phyloP scores from a whole-genome alignment of 192 early-diverging fungal species.

The Glomus cerebriforme region DNA sequence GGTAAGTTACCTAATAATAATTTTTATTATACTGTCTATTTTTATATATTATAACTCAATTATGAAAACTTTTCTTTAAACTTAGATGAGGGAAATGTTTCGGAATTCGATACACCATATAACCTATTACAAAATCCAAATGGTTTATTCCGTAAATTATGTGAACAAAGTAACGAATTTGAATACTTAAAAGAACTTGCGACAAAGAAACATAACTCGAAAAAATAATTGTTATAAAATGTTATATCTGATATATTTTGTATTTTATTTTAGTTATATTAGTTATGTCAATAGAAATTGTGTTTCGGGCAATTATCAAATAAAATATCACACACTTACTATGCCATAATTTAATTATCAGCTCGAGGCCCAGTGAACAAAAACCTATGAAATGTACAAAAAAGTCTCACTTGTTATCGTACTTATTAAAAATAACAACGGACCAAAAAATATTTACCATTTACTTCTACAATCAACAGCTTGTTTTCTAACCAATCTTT shows the following conservation, averaged over 20 bases:
- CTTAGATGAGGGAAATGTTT: constrained; percentile 65
- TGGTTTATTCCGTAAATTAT: constrained; percentile 37
- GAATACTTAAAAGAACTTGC: constrained; percentile 16
- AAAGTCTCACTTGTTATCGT: background rate
- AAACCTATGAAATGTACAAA: constrained; percentile 3
- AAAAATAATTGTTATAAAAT: no score
- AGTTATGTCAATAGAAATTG: no score
- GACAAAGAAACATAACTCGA: background rate
- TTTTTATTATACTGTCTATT: background rate
- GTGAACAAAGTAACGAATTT: constrained; percentile 29
- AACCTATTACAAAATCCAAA: constrained; percentile 32
- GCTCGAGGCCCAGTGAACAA: constrained; percentile 14
- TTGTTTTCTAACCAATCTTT: constrained; percentile 83
- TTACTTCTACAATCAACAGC: constrained; percentile 85
- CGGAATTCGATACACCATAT: constrained; percentile 38
- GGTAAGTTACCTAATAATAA: background rate
- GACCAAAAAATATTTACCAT: constrained; percentile 58
- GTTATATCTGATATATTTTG: no score
- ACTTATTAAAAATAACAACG: background rate
- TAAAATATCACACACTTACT: no score
- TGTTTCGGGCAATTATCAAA: no score
- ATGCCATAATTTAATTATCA: background rate
- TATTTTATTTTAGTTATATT: no score
- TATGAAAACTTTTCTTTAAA: background rate
- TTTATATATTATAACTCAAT: background rate